Percentiles rank a stretch among this genome's conserved stretches.
These are phyloP conservation scores for Lactarius sanguifluus DNA, from an alignment of 768 basidiomycete genomes.

Conservation along the genomic window DNA sequence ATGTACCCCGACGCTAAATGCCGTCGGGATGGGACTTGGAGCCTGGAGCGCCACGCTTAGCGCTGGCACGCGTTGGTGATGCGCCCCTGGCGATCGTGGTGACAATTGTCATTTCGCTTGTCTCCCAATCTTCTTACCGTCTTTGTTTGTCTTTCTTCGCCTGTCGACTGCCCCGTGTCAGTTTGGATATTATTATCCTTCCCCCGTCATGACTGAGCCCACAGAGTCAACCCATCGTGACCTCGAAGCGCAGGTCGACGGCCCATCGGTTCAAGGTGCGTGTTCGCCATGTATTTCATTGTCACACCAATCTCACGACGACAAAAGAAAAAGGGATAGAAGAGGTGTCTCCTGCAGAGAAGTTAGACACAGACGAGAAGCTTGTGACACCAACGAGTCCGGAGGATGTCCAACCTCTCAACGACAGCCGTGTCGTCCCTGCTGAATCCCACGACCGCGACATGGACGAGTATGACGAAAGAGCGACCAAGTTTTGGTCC, in stretches of 20 bases:
- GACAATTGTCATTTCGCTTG: neutral
- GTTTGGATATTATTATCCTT: neutral
- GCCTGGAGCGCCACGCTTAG: too few relatives aligned
- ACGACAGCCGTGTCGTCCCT: neutral
- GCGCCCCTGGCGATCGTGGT: neutral
- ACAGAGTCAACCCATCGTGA: neutral
- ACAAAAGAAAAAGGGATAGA: neutral
- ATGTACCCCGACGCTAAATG: neutral
- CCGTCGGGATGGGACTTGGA: neutral
- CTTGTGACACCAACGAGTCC: neutral
- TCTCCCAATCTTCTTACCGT: neutral
- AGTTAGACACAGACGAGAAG: neutral
- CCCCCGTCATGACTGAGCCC: slow-evolving; percentile 1
- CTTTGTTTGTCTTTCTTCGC: neutral
- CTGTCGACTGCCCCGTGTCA: neutral
- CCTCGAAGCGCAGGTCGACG: neutral
- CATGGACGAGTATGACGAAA: slow-evolving; percentile 36
- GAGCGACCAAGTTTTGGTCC: slow-evolving; percentile 42
- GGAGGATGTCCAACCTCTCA: neutral
- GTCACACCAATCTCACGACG: neutral
- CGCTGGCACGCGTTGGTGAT: neutral
- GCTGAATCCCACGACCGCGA: neutral
- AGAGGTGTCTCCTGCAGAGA: neutral
- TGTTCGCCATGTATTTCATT: neutral
- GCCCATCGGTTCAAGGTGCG: neutral